Evolutionary conservation across 2,329 filamentous ascomycete genomes (phyloP), one percentile per base, ranked within the genome.

Genomic region (Xylaria sp.): DNA sequence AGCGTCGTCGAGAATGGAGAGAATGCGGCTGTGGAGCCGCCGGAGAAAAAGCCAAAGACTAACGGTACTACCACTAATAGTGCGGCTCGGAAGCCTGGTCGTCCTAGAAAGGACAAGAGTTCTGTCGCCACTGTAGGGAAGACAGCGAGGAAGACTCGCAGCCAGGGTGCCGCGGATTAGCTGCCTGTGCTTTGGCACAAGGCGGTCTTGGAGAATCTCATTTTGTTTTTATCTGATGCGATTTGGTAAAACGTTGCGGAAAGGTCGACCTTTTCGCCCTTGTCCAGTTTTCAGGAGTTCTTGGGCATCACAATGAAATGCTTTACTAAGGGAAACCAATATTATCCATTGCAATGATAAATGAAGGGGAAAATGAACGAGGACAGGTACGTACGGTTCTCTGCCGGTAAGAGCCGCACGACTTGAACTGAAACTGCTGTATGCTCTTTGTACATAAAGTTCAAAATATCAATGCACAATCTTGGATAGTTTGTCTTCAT

Each of bases 1-100:
- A 59, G 23, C 3, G 55, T 65, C 9, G 68, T 65, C 9, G 68
- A 70, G 8, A 50, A 70, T 35, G 55, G 68, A 5, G 63, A 69
- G 8, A 50, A 70, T 35, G 55, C 68, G 6, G 63, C 72, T 25
- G 69, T 73, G 5, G 78, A 78, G 65, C 76, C 76, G 2, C 68
- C 73, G 1, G 79, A 79, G 51, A 84, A 84, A 74, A 84, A 84
- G 70, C 76, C 78, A 61, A 83, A 81, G 71, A 76, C 80, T 6
- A 79, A 81, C 50, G 79, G 80, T 48, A 74, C 73, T 44, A 62
- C 71, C 53, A 72, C 74, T 29, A 77, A 75, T 44, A 74, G 68
- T 37, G 61, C 71, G 3, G 60, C 73, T 48, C 79, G 75, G 66
- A 81, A 81, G 62, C 73, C 72, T n/a, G 78, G 78, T 21, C 77